Evolutionary conservation across 2,329 filamentous ascomycete genomes (phyloP).

Genomic region (Colletotrichum abscissum): DNA sequence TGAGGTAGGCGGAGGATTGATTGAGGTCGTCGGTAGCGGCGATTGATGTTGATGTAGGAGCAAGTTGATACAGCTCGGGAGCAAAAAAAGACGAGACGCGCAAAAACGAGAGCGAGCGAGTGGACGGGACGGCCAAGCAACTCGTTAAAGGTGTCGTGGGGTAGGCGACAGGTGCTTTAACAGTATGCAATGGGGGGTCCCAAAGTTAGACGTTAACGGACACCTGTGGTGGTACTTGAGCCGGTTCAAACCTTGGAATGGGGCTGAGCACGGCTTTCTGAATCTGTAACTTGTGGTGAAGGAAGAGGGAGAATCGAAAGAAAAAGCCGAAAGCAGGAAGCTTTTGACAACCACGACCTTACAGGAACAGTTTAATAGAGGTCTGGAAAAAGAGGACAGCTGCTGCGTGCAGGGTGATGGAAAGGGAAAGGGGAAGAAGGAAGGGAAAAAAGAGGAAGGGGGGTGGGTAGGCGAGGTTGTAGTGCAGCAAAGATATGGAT

Average conservation of each 20-base stretch:
- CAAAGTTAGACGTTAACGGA: conserved; percentile 25
- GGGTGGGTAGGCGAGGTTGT: conserved; percentile 14
- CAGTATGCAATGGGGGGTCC: conserved; percentile 36
- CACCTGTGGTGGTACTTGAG: conserved; percentile 19
- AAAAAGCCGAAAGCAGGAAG: background rate
- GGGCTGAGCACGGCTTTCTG: conserved; percentile 25
- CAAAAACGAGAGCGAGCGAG: conserved; percentile 34
- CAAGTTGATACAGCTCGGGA: conserved; percentile 14
- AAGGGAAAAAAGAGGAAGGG: conserved; percentile 12
- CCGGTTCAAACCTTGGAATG: conserved; percentile 9
- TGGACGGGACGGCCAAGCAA: conserved; percentile 38
- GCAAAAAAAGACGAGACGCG: conserved; percentile 26
- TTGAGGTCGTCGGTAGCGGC: background rate
- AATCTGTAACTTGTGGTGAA: conserved; percentile 9
- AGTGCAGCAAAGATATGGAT: conserved; percentile 20
- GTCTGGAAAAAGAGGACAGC: conserved; percentile 4
- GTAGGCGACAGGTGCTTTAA: conserved; percentile 34
- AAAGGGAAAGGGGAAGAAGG: conserved; percentile 8
- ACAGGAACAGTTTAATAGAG: conserved; percentile 25
- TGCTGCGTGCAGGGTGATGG: background rate
- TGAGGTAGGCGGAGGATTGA: background rate
- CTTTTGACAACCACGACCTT: background rate
- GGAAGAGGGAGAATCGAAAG: conserved; percentile 17
- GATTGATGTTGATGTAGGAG: conserved; percentile 16
- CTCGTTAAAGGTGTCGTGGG: conserved; percentile 37